Evolutionary conservation across 1,284 basidiomycete species (phyloP).

Genomic region (Trichosporon ovoides): DNA sequence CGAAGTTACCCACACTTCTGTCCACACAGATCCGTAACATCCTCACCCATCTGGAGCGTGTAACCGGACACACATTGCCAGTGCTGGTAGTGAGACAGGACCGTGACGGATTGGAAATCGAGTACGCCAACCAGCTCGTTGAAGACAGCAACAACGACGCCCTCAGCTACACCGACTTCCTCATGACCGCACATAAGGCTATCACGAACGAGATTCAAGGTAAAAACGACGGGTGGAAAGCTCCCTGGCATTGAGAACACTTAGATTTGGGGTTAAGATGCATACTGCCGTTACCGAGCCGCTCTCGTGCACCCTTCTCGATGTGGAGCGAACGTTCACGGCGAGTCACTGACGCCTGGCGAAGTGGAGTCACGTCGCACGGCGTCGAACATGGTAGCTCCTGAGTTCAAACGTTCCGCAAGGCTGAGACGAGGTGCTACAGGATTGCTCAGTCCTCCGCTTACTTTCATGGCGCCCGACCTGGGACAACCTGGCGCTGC

Average conservation of each 20-base stretch:
- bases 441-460: no score
- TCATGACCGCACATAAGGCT: slow-evolving; percentile 47
- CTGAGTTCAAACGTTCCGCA: no score
- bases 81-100: slow-evolving; percentile 85
- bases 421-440: no score
- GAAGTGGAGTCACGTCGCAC: no score
- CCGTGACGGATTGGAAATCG: slow-evolving; percentile 86
- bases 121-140: slow-evolving; percentile 93
- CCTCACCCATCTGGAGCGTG: slow-evolving; percentile 64
- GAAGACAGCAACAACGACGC: slow-evolving; percentile 97
- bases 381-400: no score
- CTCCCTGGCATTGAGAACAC: slow-evolving; percentile 28
- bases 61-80: slow-evolving; percentile 60
- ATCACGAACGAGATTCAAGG: slow-evolving; percentile 49
- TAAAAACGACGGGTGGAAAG: slow-evolving; percentile 42
- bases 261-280: neutral
- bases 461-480: no score
- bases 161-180: slow-evolving; percentile 73
- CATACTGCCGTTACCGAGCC: no score
- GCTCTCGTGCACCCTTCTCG: no score
- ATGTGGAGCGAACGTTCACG: no score
- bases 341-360: no score
- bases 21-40: slow-evolving; percentile 83
- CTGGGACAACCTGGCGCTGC: no score
- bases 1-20: slow-evolving; percentile 66